These are phyloP conservation scores for Populus hybrid DNA, from an alignment of 441 rosid species.

Conservation along the genomic window DNA sequence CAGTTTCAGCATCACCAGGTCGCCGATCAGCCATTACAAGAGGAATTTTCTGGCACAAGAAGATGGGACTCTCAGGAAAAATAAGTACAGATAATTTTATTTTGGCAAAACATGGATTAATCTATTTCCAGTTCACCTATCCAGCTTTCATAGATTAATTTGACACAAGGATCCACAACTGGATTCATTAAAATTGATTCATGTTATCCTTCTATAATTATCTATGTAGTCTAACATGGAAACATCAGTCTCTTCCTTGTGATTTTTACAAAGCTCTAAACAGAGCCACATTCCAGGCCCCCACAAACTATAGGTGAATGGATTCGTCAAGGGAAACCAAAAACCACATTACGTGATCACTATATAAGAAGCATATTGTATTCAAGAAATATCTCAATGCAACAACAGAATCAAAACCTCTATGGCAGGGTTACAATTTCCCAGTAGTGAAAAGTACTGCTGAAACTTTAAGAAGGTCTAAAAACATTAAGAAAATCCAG, in stretches of 20 bases:
- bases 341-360: not conserved
- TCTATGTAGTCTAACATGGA: not conserved
- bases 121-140: not conserved
- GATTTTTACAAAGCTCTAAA: not conserved
- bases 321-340: not conserved
- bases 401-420: not conserved
- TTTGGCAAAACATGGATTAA: not conserved
- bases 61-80: not conserved
- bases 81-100: not conserved
- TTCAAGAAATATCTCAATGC: too few species aligned
- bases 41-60: slow-evolving; percentile 67
- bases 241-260: not conserved
- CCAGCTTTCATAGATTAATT: not conserved
- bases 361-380: not conserved
- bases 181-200: not conserved
- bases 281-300: not conserved
- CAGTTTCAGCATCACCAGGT: slow-evolving; percentile 81
- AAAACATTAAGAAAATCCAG: not conserved
- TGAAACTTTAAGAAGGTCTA: not conserved
- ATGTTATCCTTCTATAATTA: not conserved
- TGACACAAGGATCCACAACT: not conserved
- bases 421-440: too few species aligned
- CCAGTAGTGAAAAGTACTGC: not conserved
- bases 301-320: not conserved
- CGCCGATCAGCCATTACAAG: slow-evolving; percentile 68